These are phyloP conservation scores for Neopestalotiopsis sp. DNA, from an alignment of 2,329 filamentous ascomycete species.

Conservation along the genomic window DNA sequence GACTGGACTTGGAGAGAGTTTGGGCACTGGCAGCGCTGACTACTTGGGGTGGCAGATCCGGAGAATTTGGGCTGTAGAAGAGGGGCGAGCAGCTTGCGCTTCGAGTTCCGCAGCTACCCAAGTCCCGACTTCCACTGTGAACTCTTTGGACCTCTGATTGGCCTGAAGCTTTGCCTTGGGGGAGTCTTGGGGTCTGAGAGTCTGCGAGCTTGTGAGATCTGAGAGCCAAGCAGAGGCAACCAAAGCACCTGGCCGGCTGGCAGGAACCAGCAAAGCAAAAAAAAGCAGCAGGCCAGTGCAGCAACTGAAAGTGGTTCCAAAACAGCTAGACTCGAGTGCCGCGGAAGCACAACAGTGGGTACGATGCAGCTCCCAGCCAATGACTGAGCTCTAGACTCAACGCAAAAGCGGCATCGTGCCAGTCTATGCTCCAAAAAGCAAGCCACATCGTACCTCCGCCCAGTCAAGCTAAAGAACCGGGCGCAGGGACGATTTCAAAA, in stretches of 20 bases:
- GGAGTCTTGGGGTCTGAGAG: neutral
- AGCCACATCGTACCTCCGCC: neutral
- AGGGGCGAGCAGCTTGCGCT: neutral
- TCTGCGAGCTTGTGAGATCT: neutral
- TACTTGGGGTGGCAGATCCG: neutral
- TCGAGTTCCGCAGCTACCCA: neutral
- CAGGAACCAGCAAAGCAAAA: neutral
- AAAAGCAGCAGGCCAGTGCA: neutral
- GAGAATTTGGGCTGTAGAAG: neutral
- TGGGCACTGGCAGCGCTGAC: conserved; percentile 4
- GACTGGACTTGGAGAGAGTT: conserved; percentile 7
- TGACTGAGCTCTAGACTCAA: neutral
- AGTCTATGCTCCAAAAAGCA: conserved; percentile 1
- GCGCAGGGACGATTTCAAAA: no score
- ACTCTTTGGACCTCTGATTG: neutral
- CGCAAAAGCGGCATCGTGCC: conserved; percentile 1
- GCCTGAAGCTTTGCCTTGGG: neutral
- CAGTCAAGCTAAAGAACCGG: neutral
- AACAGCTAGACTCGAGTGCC: neutral
- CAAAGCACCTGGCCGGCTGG: neutral
- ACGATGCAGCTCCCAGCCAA: neutral
- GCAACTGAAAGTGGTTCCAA: neutral
- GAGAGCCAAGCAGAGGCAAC: neutral
- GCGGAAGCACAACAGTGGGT: neutral
- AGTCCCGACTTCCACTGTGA: no score